These are phyloP conservation scores for Alternaria sp. DNA, from an alignment of 2,329 filamentous ascomycete species.

Conservation along the genomic window DNA sequence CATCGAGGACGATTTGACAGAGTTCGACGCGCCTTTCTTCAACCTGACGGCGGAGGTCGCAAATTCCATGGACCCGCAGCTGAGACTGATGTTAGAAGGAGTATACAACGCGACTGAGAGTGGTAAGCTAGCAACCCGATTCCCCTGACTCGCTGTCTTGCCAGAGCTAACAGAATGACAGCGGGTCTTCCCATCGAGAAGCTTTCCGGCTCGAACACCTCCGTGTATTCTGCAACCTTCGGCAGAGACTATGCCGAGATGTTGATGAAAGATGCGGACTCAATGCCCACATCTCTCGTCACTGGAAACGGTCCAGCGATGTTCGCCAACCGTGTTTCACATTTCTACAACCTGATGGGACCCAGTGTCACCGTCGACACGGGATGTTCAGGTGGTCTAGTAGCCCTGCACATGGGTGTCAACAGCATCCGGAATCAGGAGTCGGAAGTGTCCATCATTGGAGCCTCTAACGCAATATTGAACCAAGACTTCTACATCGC, in stretches of 20 bases:
- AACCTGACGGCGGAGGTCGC: neutral
- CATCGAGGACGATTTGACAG: neutral
- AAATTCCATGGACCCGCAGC: conserved; percentile 1
- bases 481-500: conserved; percentile 1
- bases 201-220: conserved; percentile 1
- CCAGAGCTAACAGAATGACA: neutral
- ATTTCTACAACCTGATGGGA: neutral
- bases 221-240: neutral
- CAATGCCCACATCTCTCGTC: neutral
- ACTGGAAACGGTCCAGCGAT: conserved; percentile 1
- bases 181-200: conserved; percentile 2
- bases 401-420: neutral
- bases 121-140: neutral
- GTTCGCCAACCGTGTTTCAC: neutral
- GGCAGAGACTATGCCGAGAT: neutral
- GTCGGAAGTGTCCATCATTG: neutral
- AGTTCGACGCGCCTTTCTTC: neutral
- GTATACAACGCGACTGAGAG: neutral
- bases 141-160: neutral
- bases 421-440: neutral
- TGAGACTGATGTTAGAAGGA: neutral
- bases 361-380: neutral
- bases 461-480: neutral
- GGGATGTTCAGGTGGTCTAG: neutral
- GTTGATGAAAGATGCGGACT: neutral